These are phyloP conservation scores for Beauveria asiatica DNA, from an alignment of 2,329 filamentous ascomycete species.

Conservation along the genomic window DNA sequence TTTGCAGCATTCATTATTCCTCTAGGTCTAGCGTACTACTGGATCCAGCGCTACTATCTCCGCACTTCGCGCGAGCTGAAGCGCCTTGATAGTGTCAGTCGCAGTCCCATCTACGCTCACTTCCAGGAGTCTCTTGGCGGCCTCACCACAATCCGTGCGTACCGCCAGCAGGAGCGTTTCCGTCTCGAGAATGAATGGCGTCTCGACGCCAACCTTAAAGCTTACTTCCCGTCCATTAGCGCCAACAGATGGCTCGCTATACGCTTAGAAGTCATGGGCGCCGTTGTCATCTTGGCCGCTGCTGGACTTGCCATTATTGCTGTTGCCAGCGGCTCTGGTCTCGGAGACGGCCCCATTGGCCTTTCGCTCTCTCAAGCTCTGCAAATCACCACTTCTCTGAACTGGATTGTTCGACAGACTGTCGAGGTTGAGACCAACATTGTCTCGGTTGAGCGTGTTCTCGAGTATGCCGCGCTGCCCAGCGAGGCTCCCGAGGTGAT, in stretches of 20 bases:
- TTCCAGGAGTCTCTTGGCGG: slow-evolving; percentile 96
- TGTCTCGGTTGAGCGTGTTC: slow-evolving; percentile 92
- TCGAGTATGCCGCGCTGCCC: slow-evolving; percentile 87
- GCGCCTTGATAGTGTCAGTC: slow-evolving; percentile 86
- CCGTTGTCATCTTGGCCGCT: slow-evolving; percentile 80
- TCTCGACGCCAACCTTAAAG: slow-evolving; percentile 86
- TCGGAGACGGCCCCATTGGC: slow-evolving; percentile 73
- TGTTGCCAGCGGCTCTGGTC: slow-evolving; percentile 55
- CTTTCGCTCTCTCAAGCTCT: slow-evolving; percentile 94
- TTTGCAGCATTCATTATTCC: slow-evolving; percentile 79
- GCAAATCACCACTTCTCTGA: slow-evolving; percentile 92
- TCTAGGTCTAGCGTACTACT: slow-evolving; percentile 72
- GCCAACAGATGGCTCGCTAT: slow-evolving; percentile 92
- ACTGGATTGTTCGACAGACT: slow-evolving; percentile 98
- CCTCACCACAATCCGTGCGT: slow-evolving; percentile 90
- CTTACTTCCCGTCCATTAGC: slow-evolving; percentile 93
- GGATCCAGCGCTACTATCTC: slow-evolving; percentile 94
- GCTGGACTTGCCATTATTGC: slow-evolving; percentile 76
- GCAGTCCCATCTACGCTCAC: slow-evolving; percentile 94
- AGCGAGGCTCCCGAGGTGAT: slow-evolving; percentile 94
- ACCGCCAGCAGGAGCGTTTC: slow-evolving; percentile 81
- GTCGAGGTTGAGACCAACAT: slow-evolving; percentile 99
- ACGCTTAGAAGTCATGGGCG: slow-evolving; percentile 90
- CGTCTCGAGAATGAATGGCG: slow-evolving; percentile 94
- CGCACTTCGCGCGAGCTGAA: slow-evolving; percentile 94